A percentile compares a stretch with the other conserved stretches of the same genome.
Evolutionary conservation across 169 alveolate genomes (phyloP).

Genomic region (Cryptosporidium sp.): DNA sequence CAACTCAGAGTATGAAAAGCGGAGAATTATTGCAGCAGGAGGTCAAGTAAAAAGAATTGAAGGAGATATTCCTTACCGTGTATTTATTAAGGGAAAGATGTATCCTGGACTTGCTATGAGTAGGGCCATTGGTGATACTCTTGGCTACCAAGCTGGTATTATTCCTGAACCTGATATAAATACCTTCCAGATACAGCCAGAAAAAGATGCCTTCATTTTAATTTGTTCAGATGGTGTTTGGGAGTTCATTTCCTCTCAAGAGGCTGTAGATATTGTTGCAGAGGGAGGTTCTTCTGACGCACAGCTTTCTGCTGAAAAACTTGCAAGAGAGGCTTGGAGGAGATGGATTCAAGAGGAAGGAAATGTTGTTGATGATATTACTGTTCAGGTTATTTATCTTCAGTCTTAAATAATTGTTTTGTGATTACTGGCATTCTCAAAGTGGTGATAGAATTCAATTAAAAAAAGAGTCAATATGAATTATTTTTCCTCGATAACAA

Average conservation of each 20-base stretch:
- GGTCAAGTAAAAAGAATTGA: constrained; percentile 87
- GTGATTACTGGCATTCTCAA: not conserved
- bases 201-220: constrained; percentile 81
- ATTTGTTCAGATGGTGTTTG: constrained; percentile 89
- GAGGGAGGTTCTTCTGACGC: constrained; percentile 80
- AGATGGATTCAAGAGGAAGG: constrained; percentile 89
- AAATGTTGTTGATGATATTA: constrained; percentile 89
- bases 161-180: constrained; percentile 85
- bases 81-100: constrained; percentile 83
- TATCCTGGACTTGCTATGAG: constrained; percentile 93
- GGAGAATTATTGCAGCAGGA: constrained; percentile 85
- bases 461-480: not conserved
- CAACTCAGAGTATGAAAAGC: constrained; percentile 83
- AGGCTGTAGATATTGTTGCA: constrained; percentile 84
- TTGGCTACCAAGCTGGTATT: constrained; percentile 90
- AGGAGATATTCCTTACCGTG: constrained; percentile 88
- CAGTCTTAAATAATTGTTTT: constrained; percentile 12
- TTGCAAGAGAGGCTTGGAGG: constrained; percentile 88
- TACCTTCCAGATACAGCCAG: constrained; percentile 69
- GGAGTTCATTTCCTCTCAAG: constrained; percentile 87
- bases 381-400: constrained; percentile 81
- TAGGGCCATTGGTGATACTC: constrained; percentile 90
- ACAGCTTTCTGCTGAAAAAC: constrained; percentile 84
- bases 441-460: not conserved
- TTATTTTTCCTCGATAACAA: not conserved